Conservation (phyloP, 225 moss, liverwort and hornwort genomes). For the Neckera pumila region DNA sequence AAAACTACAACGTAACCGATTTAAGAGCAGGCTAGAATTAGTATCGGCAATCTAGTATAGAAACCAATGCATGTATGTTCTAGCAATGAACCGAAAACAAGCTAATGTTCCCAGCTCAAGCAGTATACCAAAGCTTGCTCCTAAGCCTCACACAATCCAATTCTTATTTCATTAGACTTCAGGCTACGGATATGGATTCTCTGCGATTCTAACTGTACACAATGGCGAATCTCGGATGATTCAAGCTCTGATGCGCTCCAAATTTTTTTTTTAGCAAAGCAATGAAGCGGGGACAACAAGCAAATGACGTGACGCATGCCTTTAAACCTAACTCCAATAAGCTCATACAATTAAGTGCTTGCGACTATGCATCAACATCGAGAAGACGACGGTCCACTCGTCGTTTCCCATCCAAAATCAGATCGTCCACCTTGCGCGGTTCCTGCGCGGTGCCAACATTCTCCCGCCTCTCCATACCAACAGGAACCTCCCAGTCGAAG, state of each 20-base stretch:
- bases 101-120: not conserved
- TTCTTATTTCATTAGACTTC: not conserved
- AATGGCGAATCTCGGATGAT: not conserved
- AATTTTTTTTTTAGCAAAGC: not conserved
- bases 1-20: not conserved
- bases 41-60: not conserved
- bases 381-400: constrained; percentile 3
- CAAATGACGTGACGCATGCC: not conserved
- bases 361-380: not conserved
- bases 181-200: not conserved
- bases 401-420: not conserved
- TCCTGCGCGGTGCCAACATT: not conserved
- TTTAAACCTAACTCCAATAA: not conserved
- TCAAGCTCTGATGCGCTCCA: not conserved
- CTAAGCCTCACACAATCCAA: not conserved
- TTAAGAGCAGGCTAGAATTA: not conserved
- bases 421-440: not conserved
- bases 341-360: not conserved
- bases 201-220: not conserved
- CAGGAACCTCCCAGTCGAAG: not conserved
- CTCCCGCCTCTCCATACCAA: not conserved
- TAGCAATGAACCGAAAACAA: not conserved
- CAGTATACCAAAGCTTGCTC: not conserved
- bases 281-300: not conserved
- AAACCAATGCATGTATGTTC: not conserved